Evolutionary conservation across 176 grass and related monocot genomes (phyloP).

Genomic region (Themeda triandra): DNA sequence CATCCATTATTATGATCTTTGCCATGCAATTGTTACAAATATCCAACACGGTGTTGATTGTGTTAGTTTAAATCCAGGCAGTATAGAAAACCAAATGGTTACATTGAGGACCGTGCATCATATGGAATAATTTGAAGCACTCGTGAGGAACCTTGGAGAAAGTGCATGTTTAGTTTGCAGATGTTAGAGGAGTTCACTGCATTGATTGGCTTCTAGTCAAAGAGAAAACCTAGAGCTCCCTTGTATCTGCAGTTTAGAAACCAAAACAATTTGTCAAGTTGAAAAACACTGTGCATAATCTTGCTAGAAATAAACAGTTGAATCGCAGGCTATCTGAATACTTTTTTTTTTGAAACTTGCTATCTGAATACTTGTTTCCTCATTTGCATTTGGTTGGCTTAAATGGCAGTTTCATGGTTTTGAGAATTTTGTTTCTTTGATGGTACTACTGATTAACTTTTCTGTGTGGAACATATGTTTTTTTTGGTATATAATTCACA

Average conservation of each 20-base stretch:
- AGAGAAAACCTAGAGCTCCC: background rate
- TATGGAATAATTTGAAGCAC: conserved; percentile 5
- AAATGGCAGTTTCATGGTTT: background rate
- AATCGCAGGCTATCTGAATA: conserved; percentile 11
- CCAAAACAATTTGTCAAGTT: conserved; percentile 1
- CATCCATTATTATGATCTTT: conserved; percentile 13
- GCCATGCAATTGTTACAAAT: background rate
- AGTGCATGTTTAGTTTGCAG: background rate
- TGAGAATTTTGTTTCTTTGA: background rate
- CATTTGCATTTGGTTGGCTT: conserved; percentile 6
- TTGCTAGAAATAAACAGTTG: conserved; percentile 8
- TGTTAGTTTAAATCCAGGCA: conserved; percentile 14
- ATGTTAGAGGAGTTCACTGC: background rate
- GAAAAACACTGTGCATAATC: background rate
- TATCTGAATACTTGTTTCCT: background rate
- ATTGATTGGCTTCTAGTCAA: background rate
- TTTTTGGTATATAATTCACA: too few relatives aligned
- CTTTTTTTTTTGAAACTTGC: too few relatives aligned
- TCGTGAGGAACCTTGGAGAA: background rate
- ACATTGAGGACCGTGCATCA: background rate
- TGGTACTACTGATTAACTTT: too few relatives aligned
- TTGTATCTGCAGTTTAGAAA: conserved; percentile 2
- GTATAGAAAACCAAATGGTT: background rate
- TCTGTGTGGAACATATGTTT: too few relatives aligned
- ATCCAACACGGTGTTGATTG: background rate